A percentile compares a stretch with the other conserved stretches of the same genome.
phyloP scores from a whole-genome alignment of 345 rosid genomes.

The Anacardium occidentale region DNA sequence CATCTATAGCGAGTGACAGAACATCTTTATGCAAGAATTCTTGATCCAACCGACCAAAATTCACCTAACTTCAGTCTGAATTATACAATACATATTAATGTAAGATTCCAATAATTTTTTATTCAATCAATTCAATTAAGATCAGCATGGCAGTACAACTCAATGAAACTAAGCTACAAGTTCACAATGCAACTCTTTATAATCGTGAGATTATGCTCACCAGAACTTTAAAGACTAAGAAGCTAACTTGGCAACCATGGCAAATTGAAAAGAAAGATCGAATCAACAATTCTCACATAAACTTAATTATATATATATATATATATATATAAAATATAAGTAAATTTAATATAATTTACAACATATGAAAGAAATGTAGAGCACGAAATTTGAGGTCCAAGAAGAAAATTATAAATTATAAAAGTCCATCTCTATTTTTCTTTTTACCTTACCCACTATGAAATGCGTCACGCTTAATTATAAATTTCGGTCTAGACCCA shows the following conservation, averaged over 20 bases:
- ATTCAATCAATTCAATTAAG: background rate
- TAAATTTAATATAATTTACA: background rate
- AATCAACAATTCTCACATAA: background rate
- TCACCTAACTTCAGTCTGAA: slow-evolving; percentile 14
- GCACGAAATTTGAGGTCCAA: slow-evolving; percentile 9
- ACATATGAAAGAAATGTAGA: background rate
- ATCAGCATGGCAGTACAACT: background rate
- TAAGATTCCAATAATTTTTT: background rate
- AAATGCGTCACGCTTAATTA: background rate
- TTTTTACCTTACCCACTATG: background rate
- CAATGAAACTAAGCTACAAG: background rate
- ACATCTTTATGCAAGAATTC: slow-evolving; percentile 28
- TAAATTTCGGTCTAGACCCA: slow-evolving; percentile 21
- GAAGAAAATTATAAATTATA: background rate
- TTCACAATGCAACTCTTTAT: background rate
- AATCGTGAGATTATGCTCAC: background rate
- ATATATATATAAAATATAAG: too few species aligned
- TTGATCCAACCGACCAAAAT: background rate
- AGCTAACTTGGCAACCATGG: background rate
- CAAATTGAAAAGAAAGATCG: background rate
- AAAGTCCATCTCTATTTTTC: background rate
- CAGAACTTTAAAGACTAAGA: background rate
- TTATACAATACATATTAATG: background rate
- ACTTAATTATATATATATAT: background rate
- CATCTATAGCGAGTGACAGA: slow-evolving; percentile 37